Evolutionary conservation across 768 basidiomycete genomes (phyloP), one percentile per base, ranked within the genome.

Genomic region (Leccinellum rugosiceps): DNA sequence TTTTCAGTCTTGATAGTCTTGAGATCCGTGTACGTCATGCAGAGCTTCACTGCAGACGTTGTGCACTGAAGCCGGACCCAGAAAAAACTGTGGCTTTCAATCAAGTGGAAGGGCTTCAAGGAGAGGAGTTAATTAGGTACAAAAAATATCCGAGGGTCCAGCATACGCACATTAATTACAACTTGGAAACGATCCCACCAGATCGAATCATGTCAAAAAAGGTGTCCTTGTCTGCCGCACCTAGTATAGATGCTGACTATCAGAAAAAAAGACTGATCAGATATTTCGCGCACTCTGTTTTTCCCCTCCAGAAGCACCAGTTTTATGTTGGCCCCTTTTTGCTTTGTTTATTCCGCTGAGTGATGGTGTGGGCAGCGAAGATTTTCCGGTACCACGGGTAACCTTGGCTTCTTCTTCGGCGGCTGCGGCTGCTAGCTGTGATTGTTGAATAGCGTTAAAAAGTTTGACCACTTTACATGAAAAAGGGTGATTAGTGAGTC

Each of bases 181-280:
- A 74, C 69, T 83, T 92, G 19, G 90, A 88, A 41, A 93, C 91
- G 38, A 91, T 74, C 5, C 87, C 86, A 45, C 91, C 91, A 43
- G 88, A 85, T 56, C 87, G 81, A 64, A 94, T 91, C 80, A 91
- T 85, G 63, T 90, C 83, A 67, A 93, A 83, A 72, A 94, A 94
- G 55, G 84, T 81, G 58, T 90, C 86, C 72, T 86, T 82, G 56
- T 83, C 85, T 19, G 90, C 78, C 4, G 74, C 68, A 56, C 76
- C 88, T 87, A 64, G 10, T 35, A 32, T 43, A 51, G 50, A 44
- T 60, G 30, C 60, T 34, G 62, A 58, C 41, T 31, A 47, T 46
- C 15, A 52, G 21, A n/a, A 44, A 26, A 54, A 35, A 31, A 55
- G 47, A 48, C 11, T 26, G 23, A 15, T 23, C 63, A 65, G 9